These are phyloP conservation scores for Umbellularia californica DNA, from an alignment of 164 flowering plant species.

Conservation along the genomic window DNA sequence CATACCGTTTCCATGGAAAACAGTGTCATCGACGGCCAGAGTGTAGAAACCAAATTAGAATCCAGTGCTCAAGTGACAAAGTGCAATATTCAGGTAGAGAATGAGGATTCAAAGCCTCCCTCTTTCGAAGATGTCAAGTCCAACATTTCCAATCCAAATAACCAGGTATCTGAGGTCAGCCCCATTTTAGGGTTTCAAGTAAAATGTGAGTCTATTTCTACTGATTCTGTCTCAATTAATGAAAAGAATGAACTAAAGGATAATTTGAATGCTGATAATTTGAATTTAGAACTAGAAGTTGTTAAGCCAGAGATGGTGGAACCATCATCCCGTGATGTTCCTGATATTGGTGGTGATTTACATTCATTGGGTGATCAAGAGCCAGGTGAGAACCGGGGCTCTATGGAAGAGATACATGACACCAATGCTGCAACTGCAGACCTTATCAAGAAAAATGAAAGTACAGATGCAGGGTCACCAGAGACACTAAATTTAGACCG, in stretches of 20 bases:
- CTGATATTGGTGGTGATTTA: constrained; percentile 49
- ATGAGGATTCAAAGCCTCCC: constrained; percentile 24
- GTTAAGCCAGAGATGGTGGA: constrained; percentile 64
- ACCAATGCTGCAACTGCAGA: constrained; percentile 35
- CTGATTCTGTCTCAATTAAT: constrained; percentile 83
- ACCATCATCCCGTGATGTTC: constrained; percentile 62
- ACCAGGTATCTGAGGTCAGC: constrained; percentile 96
- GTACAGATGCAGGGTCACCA: constrained; percentile 46
- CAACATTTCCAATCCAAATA: constrained; percentile 32
- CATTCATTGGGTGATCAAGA: constrained; percentile 62
- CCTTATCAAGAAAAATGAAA: constrained; percentile 44
- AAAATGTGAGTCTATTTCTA: constrained; percentile 87
- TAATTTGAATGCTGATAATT: constrained; percentile 86
- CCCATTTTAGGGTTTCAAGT: constrained; percentile 74
- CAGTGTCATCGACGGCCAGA: constrained; percentile 18
- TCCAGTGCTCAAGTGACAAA: constrained; percentile 23
- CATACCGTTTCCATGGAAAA: constrained; percentile 10
- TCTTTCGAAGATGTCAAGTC: constrained; percentile 21
- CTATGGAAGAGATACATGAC: constrained; percentile 26
- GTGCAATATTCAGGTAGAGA: constrained; percentile 25
- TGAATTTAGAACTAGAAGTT: constrained; percentile 74
- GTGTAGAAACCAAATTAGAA: constrained; percentile 25
- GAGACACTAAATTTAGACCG: constrained; percentile 75
- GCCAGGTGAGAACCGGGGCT: constrained; percentile 46
- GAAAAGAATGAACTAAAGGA: constrained; percentile 90